Percentiles rank a stretch among this genome's conserved stretches.
Conservation (phyloP, 768 basidiomycete genomes). For the Austroboletus eburneus region DNA sequence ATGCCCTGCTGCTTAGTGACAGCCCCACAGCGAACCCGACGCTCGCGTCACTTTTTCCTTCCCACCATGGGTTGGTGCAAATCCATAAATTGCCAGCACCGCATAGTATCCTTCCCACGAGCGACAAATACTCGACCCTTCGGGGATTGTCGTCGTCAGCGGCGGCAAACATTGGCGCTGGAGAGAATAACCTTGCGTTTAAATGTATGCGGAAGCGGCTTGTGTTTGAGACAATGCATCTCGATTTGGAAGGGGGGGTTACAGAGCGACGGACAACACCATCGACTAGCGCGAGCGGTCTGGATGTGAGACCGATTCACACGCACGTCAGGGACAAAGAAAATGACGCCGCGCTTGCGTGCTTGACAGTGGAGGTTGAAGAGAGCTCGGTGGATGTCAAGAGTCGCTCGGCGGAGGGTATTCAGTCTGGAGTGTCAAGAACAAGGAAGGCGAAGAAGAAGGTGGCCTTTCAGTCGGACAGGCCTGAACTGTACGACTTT, state of each 20-base stretch:
- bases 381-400: slow-evolving; percentile 9
- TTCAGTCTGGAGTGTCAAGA: slow-evolving; percentile 18
- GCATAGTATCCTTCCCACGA: slow-evolving; percentile 69
- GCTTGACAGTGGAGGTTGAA: slow-evolving; percentile 46
- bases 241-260: slow-evolving; percentile 84
- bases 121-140: slow-evolving; percentile 78
- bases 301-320: slow-evolving; percentile 18
- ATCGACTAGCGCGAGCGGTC: slow-evolving; percentile 23
- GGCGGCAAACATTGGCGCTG: slow-evolving; percentile 53
- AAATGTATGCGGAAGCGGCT: slow-evolving; percentile 85
- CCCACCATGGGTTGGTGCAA: slow-evolving; percentile 81
- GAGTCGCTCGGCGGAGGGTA: slow-evolving; percentile 2
- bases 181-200: slow-evolving; percentile 96
- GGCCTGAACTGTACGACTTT: slow-evolving; percentile 73
- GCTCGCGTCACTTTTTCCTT: slow-evolving; percentile 67
- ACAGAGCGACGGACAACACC: slow-evolving; percentile 68
- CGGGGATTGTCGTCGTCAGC: slow-evolving; percentile 69
- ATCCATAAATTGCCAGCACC: slow-evolving; percentile 74
- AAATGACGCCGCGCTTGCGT: slow-evolving; percentile 28
- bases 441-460: slow-evolving; percentile 56
- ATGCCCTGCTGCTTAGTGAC: slow-evolving; percentile 7
- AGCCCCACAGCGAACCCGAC: slow-evolving; percentile 64
- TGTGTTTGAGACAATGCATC: slow-evolving; percentile 86
- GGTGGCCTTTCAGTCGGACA: slow-evolving; percentile 65
- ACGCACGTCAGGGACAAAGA: slow-evolving; percentile 12